Base-by-base conservation (phyloP, 805 yeast species). In the Komagataella pastoris region DNA sequence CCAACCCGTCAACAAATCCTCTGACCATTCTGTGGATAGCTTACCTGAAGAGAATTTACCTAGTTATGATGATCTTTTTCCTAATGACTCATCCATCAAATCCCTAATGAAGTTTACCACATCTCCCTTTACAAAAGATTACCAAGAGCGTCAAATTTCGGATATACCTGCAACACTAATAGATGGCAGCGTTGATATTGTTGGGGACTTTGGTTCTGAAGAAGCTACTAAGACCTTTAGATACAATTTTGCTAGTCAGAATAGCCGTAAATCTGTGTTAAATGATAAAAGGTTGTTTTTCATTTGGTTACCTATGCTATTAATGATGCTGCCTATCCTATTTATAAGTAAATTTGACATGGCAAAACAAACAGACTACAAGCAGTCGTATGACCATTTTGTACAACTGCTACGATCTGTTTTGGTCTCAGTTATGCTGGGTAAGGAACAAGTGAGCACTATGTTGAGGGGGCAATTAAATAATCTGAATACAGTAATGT, bases 211-310 rank as follows among this genome's bases (percentile, higher is more conserved):
- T 18, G 40, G 47, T 19, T 17, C 46, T 3, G 36, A 45, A 14
- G 53, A 49, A 4, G 51, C 49, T 40, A 47, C 24, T 7, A n/a
- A 45, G 10, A 54, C 54, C 49, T 57, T 59, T 57, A n/a, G 8
- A 30, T 36, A 54, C 59, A 17, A 59, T 3, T 51, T 50, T 49
- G 50, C 51, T 17, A 51, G 53, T 36, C 51, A 53, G 65, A 40
- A 63, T 60, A 18, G 52, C 51, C 59, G 77, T 23, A 76, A 75
- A 57, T 68, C 79, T 0, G 69, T 77, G 44, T 73, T 72, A 58
- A 85, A 88, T 59, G 97, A 90, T 66, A 83, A 79, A 61, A 84
- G 88, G 87, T 72, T 90, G 56, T 68, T 88, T 54, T 87, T 90
- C 64, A 89, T 90, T 75, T 90, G 97, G 97, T 67, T 89, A 53